Conservation (phyloP, 305 asterid genomes). For the Lippia alba region DNA sequence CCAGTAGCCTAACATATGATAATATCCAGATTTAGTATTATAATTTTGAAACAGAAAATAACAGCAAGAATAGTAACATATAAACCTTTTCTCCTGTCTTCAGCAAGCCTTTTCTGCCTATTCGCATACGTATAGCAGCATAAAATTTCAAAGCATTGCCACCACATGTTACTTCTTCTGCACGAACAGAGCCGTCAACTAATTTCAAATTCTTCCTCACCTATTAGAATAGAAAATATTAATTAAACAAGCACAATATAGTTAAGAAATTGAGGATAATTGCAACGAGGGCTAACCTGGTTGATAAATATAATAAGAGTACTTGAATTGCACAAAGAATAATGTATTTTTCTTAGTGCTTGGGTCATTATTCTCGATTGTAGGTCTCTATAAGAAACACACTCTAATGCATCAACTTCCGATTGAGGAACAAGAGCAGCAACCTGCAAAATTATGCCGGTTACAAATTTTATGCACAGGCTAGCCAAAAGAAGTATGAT, state of each 20-base stretch:
- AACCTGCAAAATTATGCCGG: slow-evolving; percentile 57
- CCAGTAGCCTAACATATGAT: slow-evolving; percentile 67
- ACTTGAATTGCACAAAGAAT: slow-evolving; percentile 73
- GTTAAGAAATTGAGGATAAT: slow-evolving; percentile 17
- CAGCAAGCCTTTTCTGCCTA: slow-evolving; percentile 74
- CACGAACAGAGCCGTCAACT: slow-evolving; percentile 55
- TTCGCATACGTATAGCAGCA: slow-evolving; percentile 86
- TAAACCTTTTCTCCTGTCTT: slow-evolving; percentile 67
- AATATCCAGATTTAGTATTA: not conserved
- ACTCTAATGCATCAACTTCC: slow-evolving; percentile 63
- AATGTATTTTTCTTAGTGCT: slow-evolving; percentile 86
- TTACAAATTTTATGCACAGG: slow-evolving; percentile 33
- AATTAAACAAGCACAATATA: slow-evolving; percentile 16
- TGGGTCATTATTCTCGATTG: slow-evolving; percentile 84
- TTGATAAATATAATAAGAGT: slow-evolving; percentile 86
- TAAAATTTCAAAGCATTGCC: slow-evolving; percentile 94
- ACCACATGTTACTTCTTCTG: slow-evolving; percentile 89
- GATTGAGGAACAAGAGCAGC: slow-evolving; percentile 93
- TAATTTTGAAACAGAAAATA: not conserved
- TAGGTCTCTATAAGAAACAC: slow-evolving; percentile 55
- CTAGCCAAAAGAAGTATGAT: too few relatives aligned
- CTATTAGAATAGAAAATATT: slow-evolving; percentile 43
- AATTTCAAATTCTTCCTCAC: slow-evolving; percentile 58
- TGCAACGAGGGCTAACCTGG: slow-evolving; percentile 63
- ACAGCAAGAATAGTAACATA: not conserved